Conservation (phyloP, 768 basidiomycete species). For the Lyophyllum semitale region DNA sequence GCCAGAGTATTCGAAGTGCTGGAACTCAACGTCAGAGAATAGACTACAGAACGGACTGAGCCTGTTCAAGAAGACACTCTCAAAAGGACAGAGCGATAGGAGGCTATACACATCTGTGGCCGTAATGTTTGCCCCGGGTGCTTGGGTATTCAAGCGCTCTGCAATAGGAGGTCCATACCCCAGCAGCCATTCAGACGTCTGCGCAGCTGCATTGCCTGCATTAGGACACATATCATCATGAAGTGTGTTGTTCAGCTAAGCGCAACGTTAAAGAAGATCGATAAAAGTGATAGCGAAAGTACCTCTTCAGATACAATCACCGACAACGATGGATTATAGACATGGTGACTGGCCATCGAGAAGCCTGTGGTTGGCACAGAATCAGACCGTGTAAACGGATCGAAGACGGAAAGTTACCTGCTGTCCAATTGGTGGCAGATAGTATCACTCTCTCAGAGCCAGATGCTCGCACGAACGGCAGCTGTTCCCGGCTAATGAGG, state of each 20-base stretch:
- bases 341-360: conserved; percentile 46
- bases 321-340: conserved; percentile 48
- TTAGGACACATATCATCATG: conserved; percentile 67
- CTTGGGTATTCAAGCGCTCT: conserved; percentile 56
- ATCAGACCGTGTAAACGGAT: no score
- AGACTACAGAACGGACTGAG: conserved; percentile 71
- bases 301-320: conserved; percentile 63
- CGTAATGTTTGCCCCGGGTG: conserved; percentile 63
- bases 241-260: conserved; percentile 65
- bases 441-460: conserved; percentile 59
- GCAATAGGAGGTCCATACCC: conserved; percentile 59
- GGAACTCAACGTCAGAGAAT: conserved; percentile 68
- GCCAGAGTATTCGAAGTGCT: conserved; percentile 64
- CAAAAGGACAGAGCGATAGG: conserved; percentile 79
- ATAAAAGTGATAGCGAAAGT: conserved; percentile 13
- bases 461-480: conserved; percentile 54
- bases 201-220: conserved; percentile 42
- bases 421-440: conserved; percentile 72
- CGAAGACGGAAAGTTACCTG: conserved; percentile 42
- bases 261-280: background rate
- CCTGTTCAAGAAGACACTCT: conserved; percentile 56
- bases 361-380: conserved; percentile 49
- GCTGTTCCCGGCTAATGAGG: conserved; percentile 41
- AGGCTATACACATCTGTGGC: conserved; percentile 56
- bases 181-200: conserved; percentile 55